phyloP scores from a whole-genome alignment of 2,329 filamentous ascomycete species.

The Aureobasidium musti region DNA sequence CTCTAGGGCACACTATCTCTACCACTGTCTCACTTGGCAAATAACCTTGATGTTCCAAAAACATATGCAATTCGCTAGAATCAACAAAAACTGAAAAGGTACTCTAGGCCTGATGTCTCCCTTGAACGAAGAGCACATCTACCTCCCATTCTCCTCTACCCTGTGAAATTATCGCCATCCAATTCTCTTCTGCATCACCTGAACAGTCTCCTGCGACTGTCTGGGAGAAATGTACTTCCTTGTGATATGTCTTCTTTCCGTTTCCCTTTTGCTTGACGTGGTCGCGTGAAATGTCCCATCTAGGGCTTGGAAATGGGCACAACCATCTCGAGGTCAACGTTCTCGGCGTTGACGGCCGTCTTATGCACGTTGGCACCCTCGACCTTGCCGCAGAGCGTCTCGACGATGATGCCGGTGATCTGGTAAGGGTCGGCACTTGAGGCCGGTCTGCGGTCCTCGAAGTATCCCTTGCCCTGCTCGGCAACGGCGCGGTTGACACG shows the following conservation, averaged over 20 bases:
- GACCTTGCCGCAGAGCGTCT: constrained; percentile 60
- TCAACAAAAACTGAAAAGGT: neutral
- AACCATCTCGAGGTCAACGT: constrained; percentile 43
- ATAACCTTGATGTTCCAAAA: constrained; percentile 16
- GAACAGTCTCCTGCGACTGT: neutral
- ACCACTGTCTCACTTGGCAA: constrained; percentile 16
- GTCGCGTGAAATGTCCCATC: constrained; percentile 27
- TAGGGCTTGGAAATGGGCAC: constrained; percentile 41
- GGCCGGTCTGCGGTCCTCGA: constrained; percentile 68
- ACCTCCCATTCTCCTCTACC: neutral
- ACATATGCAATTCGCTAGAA: constrained; percentile 23
- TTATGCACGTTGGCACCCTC: constrained; percentile 52
- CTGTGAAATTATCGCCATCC: constrained; percentile 20
- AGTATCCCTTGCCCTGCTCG: constrained; percentile 91
- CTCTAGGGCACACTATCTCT: neutral
- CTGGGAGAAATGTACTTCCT: too few relatives aligned
- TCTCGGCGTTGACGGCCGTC: constrained; percentile 43
- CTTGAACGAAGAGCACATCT: neutral
- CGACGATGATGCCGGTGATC: constrained; percentile 77
- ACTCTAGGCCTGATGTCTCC: neutral
- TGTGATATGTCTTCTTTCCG: neutral
- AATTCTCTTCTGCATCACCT: neutral
- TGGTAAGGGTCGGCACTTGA: constrained; percentile 88
- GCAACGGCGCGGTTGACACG: constrained; percentile 85
- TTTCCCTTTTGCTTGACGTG: constrained; percentile 3